Conservation (phyloP, 202 grass and related monocot genomes). For the Miscanthus sacchariflorus region DNA sequence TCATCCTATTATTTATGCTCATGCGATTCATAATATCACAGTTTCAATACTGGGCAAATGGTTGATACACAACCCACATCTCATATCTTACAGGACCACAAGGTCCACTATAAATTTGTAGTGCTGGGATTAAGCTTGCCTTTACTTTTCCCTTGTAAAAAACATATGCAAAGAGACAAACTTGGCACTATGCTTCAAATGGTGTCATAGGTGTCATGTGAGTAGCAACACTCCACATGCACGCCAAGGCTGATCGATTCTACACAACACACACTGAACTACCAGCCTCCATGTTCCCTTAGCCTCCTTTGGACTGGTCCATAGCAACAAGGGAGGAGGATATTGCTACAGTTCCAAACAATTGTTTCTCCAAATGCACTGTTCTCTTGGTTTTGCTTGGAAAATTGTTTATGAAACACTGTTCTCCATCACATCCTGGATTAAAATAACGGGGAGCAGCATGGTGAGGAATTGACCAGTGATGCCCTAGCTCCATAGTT, state of each 20-base stretch:
- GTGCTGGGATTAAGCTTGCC: constrained; percentile 49
- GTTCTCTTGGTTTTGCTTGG: background rate
- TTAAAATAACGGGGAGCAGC: constrained; percentile 55
- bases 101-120: constrained; percentile 60
- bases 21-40: constrained; percentile 54
- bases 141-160: constrained; percentile 37
- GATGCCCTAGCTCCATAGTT: constrained; percentile 57
- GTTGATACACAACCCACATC: constrained; percentile 53
- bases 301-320: constrained; percentile 53
- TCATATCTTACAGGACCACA: constrained; percentile 49
- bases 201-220: constrained; percentile 58
- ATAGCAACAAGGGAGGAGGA: constrained; percentile 37
- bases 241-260: constrained; percentile 34
- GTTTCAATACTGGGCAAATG: constrained; percentile 56
- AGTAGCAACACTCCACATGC: constrained; percentile 59
- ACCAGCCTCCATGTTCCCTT: constrained; percentile 24
- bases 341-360: constrained; percentile 41
- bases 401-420: constrained; percentile 16
- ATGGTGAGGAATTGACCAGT: constrained; percentile 61
- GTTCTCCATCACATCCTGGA: constrained; percentile 43
- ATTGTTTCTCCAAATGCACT: constrained; percentile 31
- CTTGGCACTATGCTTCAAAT: constrained; percentile 58
- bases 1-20: constrained; percentile 26
- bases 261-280: constrained; percentile 50
- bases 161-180: constrained; percentile 33